Percentiles rank a stretch among this genome's conserved stretches.
Evolutionary conservation across 331 rosid genomes (phyloP).

Genomic region (Rosa hybrid): DNA sequence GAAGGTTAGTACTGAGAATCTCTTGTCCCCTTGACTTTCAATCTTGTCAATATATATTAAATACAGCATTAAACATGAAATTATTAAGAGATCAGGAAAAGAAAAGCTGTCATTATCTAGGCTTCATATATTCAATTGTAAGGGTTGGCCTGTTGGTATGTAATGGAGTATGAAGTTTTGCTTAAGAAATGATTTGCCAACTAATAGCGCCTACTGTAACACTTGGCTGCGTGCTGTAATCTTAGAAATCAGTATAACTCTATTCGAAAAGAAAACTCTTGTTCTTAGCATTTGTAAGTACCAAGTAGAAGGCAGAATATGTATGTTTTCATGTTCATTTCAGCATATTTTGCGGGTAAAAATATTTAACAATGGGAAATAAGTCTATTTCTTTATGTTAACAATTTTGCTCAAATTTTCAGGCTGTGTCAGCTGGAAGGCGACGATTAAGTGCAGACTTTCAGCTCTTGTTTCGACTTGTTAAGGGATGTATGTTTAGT

Average conservation of each 20-base stretch:
- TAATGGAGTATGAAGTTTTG: background rate
- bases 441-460: conserved; percentile 78
- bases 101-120: background rate
- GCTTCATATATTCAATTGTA: background rate
- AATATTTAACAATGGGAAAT: background rate
- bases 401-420: conserved; percentile 24
- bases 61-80: background rate
- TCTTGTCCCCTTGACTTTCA: background rate
- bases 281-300: background rate
- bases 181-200: background rate
- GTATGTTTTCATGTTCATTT: background rate
- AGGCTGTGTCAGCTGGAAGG: conserved; percentile 80
- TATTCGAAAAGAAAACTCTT: too few relatives aligned
- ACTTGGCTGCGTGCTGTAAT: background rate
- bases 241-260: background rate
- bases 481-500: conserved; percentile 61
- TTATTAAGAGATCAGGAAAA: background rate
- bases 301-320: background rate
- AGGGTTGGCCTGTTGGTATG: background rate
- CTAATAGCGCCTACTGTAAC: background rate
- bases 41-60: background rate
- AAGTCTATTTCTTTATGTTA: background rate
- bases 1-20: conserved; percentile 58
- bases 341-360: background rate
- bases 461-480: conserved; percentile 79